phyloP scores from a whole-genome alignment of 768 basidiomycete genomes.

The Scleroderma bovista region DNA sequence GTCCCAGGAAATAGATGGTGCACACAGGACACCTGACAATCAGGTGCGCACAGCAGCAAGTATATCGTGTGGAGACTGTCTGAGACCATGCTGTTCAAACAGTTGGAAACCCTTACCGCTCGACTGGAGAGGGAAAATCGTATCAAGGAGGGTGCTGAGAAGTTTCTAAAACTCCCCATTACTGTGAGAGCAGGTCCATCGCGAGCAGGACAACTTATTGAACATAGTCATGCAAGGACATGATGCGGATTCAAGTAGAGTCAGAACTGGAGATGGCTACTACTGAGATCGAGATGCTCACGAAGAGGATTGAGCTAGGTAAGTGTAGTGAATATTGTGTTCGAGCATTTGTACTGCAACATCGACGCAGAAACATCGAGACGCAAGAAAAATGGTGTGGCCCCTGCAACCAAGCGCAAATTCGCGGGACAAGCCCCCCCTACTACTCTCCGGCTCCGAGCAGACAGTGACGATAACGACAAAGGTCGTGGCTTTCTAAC shows the following conservation, averaged over 20 bases:
- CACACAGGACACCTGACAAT: conserved; percentile 19
- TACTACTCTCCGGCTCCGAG: conserved; percentile 22
- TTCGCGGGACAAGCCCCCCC: conserved; percentile 30
- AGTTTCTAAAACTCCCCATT: conserved; percentile 66
- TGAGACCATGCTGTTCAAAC: neutral
- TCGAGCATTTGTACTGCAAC: neutral
- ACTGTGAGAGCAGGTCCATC: conserved; percentile 35
- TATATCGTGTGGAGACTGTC: neutral
- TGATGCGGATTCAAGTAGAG: conserved; percentile 67
- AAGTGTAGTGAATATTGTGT: conserved; percentile 1
- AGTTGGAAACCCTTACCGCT: conserved; percentile 66
- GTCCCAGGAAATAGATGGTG: conserved; percentile 20
- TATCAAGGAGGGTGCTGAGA: conserved; percentile 91
- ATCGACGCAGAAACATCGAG: conserved; percentile 20
- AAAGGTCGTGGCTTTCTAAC: conserved; percentile 22
- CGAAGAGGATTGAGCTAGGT: conserved; percentile 45
- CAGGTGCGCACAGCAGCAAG: conserved; percentile 19
- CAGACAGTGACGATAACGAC: conserved; percentile 32
- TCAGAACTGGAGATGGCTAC: conserved; percentile 73
- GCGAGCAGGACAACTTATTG: conserved; percentile 6
- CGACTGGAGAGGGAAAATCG: conserved; percentile 71
- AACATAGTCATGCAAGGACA: conserved; percentile 36
- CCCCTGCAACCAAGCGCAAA: conserved; percentile 25
- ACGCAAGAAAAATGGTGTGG: conserved; percentile 25
- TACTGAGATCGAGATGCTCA: conserved; percentile 64